Base-by-base conservation (phyloP, 495 filamentous ascomycete genomes). In the Pseudevernia furfuracea region DNA sequence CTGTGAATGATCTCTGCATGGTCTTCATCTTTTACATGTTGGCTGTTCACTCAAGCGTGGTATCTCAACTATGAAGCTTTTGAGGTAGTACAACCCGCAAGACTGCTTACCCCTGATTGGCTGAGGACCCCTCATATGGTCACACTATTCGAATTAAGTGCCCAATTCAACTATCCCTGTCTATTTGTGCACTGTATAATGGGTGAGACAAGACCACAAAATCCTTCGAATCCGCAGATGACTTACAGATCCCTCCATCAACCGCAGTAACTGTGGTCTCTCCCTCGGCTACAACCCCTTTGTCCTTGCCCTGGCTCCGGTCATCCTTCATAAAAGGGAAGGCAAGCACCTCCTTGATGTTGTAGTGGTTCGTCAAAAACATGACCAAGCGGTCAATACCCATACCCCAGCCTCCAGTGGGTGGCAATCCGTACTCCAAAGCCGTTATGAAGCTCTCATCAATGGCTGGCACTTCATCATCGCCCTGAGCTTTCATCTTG, bases 331-430 rank as follows among this genome's bases (percentile, higher is more conserved):
- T 90, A 70, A 89, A 85, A 23, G 86, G 95, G 84, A 98, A 97
- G 17, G 94, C 85, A 59, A 98, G 79, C 7, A 97, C 94, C 78
- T 98, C 94, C 80, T 95, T 94, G 77, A 97, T 97, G 61, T 78
- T 84, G 80, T 97, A 96, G 74, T 96, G 87, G 77, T 97, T 84
- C 56, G 95, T 97, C 70, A 97, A 79, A 82, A 97, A 97, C 94
- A 97, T 97, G 71, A 93, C 89, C 71, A 97, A 74, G 66, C 92
- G 89, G 78, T 98, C 94, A 71, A 98, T 96, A 67, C 95, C 94
- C 86, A 97, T 89, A 69, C 94, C 95, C 87, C 89, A 97, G 32
- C 95, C 94, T 75, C 91, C 94, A 17, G 94, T 97, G 0, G 94
- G 94, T 28, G 95, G 94, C 49, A 97, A 78, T 60, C 89, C 91